Base-by-base conservation (phyloP, 805 yeast genomes). In the Yarrowia deformans region DNA sequence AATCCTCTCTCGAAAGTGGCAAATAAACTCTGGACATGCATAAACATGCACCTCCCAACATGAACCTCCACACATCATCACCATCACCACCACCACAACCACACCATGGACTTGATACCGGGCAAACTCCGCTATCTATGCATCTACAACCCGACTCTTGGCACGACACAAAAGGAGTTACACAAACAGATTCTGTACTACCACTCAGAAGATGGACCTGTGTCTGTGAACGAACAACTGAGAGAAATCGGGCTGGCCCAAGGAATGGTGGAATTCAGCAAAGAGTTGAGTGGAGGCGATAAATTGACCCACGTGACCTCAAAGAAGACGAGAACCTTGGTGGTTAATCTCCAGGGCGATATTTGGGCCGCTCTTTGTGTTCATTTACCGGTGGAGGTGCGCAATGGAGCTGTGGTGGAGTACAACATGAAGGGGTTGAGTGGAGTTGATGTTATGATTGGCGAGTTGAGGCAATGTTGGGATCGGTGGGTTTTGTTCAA, bases 211-310 rank as follows among this genome's bases (percentile, higher is more conserved):
- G 42, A 69, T 4, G 70, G 69, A 0, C 54, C 67, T 13, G 42
- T 37, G 16, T 32, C 77, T 13, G 71, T 75, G 13, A 78, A 81
- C 70, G 79, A 76, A 8, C 78, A 81, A 70, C 72, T 82, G 43
- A 72, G 81, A 35, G 77, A 77, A 29, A 76, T 83, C 19, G 85
- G 86, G 1, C 73, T 83, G 39, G 76, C 83, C 3, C 82, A 82
- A 67, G 86, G 84, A 1, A 72, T 80, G 29, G 71, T 72, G 19
- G 75, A 71, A 61, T 71, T 75, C 39, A 66, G 71, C n/a, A 67
- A 70, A n/a, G 74, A 70, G 40, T 73, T 75, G 34, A 60, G 74
- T 10, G 69, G 63, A 16, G 73, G 73, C 1, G 69, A 67, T 66
- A 70, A 72, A 3, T 70, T 72, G 35, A 66, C 70, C 12, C 40